Percentiles rank a stretch among this genome's conserved stretches.
These are phyloP conservation scores for Scedosporium dehoogii DNA, from an alignment of 2,329 filamentous ascomycete genomes.

Conservation along the genomic window DNA sequence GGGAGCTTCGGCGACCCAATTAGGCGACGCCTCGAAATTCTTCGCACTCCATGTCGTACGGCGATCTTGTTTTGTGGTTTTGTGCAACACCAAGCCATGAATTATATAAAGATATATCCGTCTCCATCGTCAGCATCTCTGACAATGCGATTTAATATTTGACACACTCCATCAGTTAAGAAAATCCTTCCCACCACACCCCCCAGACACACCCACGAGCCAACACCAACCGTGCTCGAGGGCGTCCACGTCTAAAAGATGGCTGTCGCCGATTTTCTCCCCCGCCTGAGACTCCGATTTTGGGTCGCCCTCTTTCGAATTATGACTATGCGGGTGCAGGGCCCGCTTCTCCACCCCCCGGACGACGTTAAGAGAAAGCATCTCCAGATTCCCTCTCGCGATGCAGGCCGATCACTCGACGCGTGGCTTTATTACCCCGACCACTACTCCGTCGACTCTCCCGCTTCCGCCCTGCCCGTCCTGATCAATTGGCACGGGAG, in stretches of 20 bases:
- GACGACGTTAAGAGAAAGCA: slow-evolving; percentile 1
- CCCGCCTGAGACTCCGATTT: background rate
- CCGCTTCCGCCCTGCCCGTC: background rate
- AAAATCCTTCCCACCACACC: background rate
- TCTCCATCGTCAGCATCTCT: too few relatives aligned
- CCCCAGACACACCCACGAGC: background rate
- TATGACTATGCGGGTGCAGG: background rate
- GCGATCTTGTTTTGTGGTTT: too few relatives aligned
- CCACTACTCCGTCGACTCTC: background rate
- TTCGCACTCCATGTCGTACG: background rate
- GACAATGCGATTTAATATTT: background rate
- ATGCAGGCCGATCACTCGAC: slow-evolving; percentile 16
- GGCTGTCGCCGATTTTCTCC: background rate
- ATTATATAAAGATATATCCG: too few relatives aligned
- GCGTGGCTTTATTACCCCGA: slow-evolving; percentile 18
- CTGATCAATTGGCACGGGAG: slow-evolving; percentile 2
- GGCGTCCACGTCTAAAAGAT: background rate
- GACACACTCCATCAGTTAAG: background rate
- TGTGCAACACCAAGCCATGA: too few relatives aligned
- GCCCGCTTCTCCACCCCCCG: background rate
- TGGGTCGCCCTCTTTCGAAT: background rate
- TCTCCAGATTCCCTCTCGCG: slow-evolving; percentile 18
- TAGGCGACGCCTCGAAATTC: background rate
- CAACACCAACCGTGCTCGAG: background rate
- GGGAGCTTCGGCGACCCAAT: background rate